A percentile compares a stretch with the other conserved stretches of the same genome.
These are phyloP conservation scores for Teunomyces tritomae DNA, from an alignment of 805 yeast species.

Conservation along the genomic window DNA sequence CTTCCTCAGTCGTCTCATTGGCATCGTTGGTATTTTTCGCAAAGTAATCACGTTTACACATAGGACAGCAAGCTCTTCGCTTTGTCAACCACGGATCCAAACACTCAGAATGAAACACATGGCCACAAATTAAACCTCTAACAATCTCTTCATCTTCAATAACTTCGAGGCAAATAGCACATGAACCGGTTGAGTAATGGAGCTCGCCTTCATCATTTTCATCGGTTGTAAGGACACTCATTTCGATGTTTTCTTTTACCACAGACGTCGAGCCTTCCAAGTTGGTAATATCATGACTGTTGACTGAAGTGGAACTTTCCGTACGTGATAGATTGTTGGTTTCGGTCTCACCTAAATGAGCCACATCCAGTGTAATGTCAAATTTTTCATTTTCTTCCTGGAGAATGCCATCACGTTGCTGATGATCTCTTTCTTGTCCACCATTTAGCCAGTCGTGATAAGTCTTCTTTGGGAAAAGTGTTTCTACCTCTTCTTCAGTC, in stretches of 20 bases:
- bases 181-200: slow-evolving; percentile 64
- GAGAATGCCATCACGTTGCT: slow-evolving; percentile 43
- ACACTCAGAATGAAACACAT: slow-evolving; percentile 77
- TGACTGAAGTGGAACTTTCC: background rate
- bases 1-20: background rate
- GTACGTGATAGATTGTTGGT: background rate
- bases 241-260: background rate
- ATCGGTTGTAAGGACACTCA: background rate
- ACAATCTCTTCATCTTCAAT: slow-evolving; percentile 62
- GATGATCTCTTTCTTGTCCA: slow-evolving; percentile 52
- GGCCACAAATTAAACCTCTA: slow-evolving; percentile 77
- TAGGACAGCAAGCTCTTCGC: slow-evolving; percentile 78
- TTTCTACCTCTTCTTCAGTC: slow-evolving; percentile 56
- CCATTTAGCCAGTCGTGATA: slow-evolving; percentile 61
- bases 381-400: slow-evolving; percentile 29
- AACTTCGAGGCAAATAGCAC: slow-evolving; percentile 76
- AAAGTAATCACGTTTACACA: slow-evolving; percentile 71
- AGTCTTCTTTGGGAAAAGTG: slow-evolving; percentile 55
- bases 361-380: background rate
- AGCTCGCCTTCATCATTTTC: slow-evolving; percentile 16
- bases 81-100: slow-evolving; percentile 78
- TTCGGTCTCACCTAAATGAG: background rate
- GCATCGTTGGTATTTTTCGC: slow-evolving; percentile 10
- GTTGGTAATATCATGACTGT: background rate
- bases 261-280: background rate